phyloP scores from a whole-genome alignment of 306 rosid species.

The Cicer yamashitae region DNA sequence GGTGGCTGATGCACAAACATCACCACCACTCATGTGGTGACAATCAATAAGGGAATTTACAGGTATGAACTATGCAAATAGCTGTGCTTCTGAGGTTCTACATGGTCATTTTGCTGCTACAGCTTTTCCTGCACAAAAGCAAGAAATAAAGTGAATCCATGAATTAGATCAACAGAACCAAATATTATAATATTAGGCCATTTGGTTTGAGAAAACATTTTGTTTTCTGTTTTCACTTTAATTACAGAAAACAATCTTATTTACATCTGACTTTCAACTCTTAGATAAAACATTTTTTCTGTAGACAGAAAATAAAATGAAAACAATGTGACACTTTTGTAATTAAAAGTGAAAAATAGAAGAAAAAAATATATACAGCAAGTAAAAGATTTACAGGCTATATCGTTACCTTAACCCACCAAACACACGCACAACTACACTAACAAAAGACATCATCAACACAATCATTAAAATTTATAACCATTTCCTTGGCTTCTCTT shows the following conservation, averaged over 20 bases:
- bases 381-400: not conserved
- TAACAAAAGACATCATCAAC: not conserved
- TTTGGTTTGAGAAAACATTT: not conserved
- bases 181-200: slow-evolving; percentile 1
- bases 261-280: not conserved
- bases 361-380: not conserved
- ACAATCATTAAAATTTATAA: slow-evolving; percentile 17
- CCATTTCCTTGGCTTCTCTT: not conserved
- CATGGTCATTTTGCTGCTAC: slow-evolving; percentile 45
- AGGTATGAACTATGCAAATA: slow-evolving; percentile 31
- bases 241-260: not conserved
- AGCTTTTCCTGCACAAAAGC: slow-evolving; percentile 73
- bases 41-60: slow-evolving; percentile 36
- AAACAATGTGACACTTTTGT: not conserved
- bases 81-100: slow-evolving; percentile 40
- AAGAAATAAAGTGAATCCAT: slow-evolving; percentile 34
- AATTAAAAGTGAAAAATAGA: not conserved
- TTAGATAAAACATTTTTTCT: not conserved
- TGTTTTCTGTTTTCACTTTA: not conserved
- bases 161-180: slow-evolving; percentile 19
- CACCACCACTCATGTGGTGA: slow-evolving; percentile 39
- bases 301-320: not conserved
- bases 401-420: not conserved
- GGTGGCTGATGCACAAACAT: slow-evolving; percentile 45
- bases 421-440: not conserved